These are phyloP conservation scores for Rhizopus delemar DNA, from an alignment of 371 early-diverging fungal genomes.

Conservation along the genomic window DNA sequence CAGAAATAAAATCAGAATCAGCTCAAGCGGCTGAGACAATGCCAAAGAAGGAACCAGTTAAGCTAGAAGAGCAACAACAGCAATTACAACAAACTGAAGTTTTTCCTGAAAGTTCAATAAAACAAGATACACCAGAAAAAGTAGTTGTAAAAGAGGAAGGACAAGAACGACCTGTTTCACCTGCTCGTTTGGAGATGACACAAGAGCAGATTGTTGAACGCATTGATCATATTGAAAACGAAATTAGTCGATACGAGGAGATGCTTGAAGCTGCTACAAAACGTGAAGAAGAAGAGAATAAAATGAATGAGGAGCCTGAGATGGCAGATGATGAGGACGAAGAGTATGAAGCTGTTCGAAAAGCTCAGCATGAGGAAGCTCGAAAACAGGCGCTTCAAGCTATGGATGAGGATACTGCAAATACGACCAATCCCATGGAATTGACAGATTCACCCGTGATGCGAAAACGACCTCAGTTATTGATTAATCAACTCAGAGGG, in stretches of 20 bases:
- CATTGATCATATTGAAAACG: conserved; percentile 54
- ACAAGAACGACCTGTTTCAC: neutral
- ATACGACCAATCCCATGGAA: conserved; percentile 29
- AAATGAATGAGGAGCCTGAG: conserved; percentile 14
- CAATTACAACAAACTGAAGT: too few relatives aligned
- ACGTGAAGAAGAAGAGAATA: conserved; percentile 19
- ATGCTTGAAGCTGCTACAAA: conserved; percentile 34
- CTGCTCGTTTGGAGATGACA: conserved; percentile 20
- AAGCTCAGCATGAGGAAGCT: conserved; percentile 33
- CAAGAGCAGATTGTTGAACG: conserved; percentile 55
- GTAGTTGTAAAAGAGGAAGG: neutral
- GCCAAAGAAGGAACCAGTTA: neutral
- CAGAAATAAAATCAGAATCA: conserved; percentile 1
- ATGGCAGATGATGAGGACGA: conserved; percentile 26
- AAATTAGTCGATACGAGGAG: conserved; percentile 51
- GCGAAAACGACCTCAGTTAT: conserved; percentile 47
- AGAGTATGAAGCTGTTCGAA: conserved; percentile 23
- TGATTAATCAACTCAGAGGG: conserved; percentile 45
- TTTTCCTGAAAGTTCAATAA: neutral
- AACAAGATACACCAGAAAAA: conserved; percentile 8
- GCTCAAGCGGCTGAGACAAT: neutral
- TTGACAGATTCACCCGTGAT: conserved; percentile 31
- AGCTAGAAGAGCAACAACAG: neutral
- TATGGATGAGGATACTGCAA: conserved; percentile 31
- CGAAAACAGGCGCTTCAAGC: conserved; percentile 47